Percentiles rank a stretch among this genome's conserved stretches.
Conservation (phyloP, 805 yeast genomes). For the Priceomyces melissophilus region DNA sequence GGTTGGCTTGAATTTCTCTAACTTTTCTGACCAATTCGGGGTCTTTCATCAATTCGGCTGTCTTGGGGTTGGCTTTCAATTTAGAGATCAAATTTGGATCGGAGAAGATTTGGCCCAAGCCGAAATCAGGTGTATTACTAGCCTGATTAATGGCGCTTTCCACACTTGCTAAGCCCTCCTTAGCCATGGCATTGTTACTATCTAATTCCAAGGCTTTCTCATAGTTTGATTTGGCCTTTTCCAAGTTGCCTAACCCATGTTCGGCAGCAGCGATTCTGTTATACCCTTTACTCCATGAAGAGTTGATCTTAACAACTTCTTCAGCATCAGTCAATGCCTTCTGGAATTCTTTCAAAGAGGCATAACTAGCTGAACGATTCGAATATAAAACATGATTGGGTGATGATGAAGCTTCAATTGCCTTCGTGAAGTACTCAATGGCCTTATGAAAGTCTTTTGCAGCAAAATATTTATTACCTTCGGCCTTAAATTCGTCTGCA, state of each 20-base stretch:
- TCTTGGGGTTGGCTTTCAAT: conserved; percentile 79
- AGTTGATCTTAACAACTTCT: conserved; percentile 74
- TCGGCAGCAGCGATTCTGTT: conserved; percentile 92
- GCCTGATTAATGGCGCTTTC: conserved; percentile 54
- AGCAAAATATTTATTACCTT: conserved; percentile 90
- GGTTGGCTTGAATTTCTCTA: conserved; percentile 59
- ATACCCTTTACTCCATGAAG: conserved; percentile 94
- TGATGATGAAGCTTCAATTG: conserved; percentile 73
- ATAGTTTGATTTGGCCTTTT: conserved; percentile 69
- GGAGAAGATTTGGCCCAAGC: conserved; percentile 71
- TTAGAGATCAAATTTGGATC: conserved; percentile 78
- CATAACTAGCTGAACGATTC: conserved; percentile 88
- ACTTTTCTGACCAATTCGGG: conserved; percentile 77
- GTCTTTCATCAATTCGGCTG: conserved; percentile 82
- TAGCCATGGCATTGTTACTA: conserved; percentile 78
- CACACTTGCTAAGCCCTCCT: conserved; percentile 73
- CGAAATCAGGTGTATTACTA: conserved; percentile 63
- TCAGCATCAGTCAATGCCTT: conserved; percentile 84
- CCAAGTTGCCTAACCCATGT: conserved; percentile 78
- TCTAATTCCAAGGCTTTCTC: conserved; percentile 80
- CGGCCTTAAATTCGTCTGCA: conserved; percentile 80
- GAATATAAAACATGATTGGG: conserved; percentile 94
- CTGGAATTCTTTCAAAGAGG: conserved; percentile 70
- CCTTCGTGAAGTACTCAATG: conserved; percentile 75
- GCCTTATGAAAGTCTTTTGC: conserved; percentile 83